A percentile compares a stretch with the other conserved stretches of the same genome.
These are phyloP conservation scores for Neurospora intermedia DNA, from an alignment of 495 filamentous ascomycete genomes.

Conservation along the genomic window DNA sequence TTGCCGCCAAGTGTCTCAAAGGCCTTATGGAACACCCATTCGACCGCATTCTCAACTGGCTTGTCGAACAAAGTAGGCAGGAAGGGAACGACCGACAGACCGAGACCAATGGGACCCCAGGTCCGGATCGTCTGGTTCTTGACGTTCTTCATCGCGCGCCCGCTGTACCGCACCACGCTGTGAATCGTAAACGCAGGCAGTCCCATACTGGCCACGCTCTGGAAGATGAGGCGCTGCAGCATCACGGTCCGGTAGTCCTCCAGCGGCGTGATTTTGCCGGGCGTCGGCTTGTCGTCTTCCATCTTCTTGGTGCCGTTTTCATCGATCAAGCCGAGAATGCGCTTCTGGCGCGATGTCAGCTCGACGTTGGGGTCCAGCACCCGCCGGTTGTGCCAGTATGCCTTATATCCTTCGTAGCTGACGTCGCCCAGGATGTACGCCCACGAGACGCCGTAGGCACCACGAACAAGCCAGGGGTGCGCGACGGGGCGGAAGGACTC, in stretches of 20 bases:
- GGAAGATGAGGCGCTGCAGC: conserved; percentile 83
- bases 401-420: conserved; percentile 88
- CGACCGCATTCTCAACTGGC: conserved; percentile 81
- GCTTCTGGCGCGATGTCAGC: conserved; percentile 29
- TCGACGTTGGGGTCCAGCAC: conserved; percentile 38
- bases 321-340: conserved; percentile 23
- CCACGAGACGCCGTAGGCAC: conserved; percentile 89
- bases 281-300: conserved; percentile 6
- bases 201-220: conserved; percentile 85
- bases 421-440: conserved; percentile 86
- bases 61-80: conserved; percentile 86
- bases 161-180: conserved; percentile 77
- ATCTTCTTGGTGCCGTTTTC: conserved; percentile 6
- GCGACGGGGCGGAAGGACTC: conserved; percentile 93
- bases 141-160: conserved; percentile 63
- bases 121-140: conserved; percentile 67
- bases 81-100: conserved; percentile 77
- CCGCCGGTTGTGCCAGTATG: conserved; percentile 72
- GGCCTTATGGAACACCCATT: conserved; percentile 77
- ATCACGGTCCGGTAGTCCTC: conserved; percentile 90
- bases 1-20: conserved; percentile 62
- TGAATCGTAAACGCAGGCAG: conserved; percentile 94
- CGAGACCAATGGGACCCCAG: conserved; percentile 86
- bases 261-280: conserved; percentile 55
- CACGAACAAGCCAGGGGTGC: conserved; percentile 67